Conservation (phyloP, 805 yeast genomes). For the Blastobotrys americana region DNA sequence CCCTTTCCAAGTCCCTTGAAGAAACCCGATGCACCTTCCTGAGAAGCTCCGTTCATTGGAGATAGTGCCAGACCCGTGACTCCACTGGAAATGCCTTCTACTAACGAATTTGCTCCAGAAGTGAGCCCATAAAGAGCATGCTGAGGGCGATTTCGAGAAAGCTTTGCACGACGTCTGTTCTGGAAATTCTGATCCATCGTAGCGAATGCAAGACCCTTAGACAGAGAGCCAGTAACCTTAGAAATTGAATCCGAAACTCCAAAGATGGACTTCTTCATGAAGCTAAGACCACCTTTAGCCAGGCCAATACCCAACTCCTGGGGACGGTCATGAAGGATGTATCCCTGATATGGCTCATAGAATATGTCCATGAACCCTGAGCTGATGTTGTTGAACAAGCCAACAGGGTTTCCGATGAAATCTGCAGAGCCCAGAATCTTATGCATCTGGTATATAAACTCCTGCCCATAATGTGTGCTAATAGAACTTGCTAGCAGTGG, state of each 20-base stretch:
- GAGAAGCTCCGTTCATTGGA: constrained; percentile 83
- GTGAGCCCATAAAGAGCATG: constrained; percentile 82
- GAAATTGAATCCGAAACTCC: constrained; percentile 93
- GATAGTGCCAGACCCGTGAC: constrained; percentile 83
- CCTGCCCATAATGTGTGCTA: constrained; percentile 83
- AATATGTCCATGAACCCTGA: constrained; percentile 95
- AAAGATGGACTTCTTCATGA: constrained; percentile 87
- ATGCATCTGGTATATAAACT: constrained; percentile 84
- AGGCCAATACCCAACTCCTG: constrained; percentile 91
- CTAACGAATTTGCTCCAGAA: constrained; percentile 80
- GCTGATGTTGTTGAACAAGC: constrained; percentile 83
- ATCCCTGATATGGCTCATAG: constrained; percentile 96
- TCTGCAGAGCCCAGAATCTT: constrained; percentile 95
- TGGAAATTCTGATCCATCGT: constrained; percentile 84
- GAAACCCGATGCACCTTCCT: constrained; percentile 86
- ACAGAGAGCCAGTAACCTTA: constrained; percentile 85
- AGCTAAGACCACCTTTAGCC: constrained; percentile 93
- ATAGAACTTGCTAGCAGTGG: constrained; percentile 64
- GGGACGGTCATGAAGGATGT: constrained; percentile 88
- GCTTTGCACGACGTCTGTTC: constrained; percentile 54
- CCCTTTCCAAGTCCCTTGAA: constrained; percentile 93
- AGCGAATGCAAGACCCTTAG: constrained; percentile 87
- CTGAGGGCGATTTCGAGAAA: constrained; percentile 69
- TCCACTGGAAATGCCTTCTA: constrained; percentile 83
- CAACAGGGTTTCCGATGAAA: constrained; percentile 94